Base-by-base conservation (phyloP, 2,329 filamentous ascomycete genomes). In the Boeremia exigua region DNA sequence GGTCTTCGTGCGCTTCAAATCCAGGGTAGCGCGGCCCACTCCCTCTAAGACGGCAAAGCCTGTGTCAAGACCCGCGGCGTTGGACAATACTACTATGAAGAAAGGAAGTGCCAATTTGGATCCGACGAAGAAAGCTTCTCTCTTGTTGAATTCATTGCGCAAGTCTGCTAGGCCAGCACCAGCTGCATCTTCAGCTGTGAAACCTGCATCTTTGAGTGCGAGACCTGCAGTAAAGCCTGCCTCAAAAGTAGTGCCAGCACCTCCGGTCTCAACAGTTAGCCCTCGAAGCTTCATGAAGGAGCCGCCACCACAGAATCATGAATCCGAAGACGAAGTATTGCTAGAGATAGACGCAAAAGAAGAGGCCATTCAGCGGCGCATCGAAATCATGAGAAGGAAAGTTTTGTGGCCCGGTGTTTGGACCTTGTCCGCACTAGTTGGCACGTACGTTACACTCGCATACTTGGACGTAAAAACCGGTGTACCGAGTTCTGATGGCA, bases 321-420 rank as follows among this genome's bases (percentile, higher is more conserved):
- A 28, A 3, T 25, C 39, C 11, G 38, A 32, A 10, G 38, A 38
- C 5, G 37, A 15, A 2, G 33, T 49, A 15, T 48, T 15, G 2
- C n/a, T 55, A 6, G 37, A 38, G 3, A 54, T 52, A 11, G 33
- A 45, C 28, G 29, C 28, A 6, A 19, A 54, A 23, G 57, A 58
- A 36, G 15, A 37, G 19, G 48, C 32, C 8, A 47, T 58, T 14
- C 52, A 60, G 42, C 45, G 28, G 9, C 45, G 34, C 33, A 58
- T 60, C 11, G n/a, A 6, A 10, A 6, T 50, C 12, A 37, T 19
- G 25, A 58, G 52, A 32, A 49, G 23, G n/a, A 60, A 58, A 32
- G 8, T 62, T 17, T 14, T 58, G 2, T 54, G 54, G 52, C 60
- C 60, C 6, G 54, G 57, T 4, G 54, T 62, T n/a, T 62, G 60